Evolutionary conservation across 2,329 filamentous ascomycete genomes (phyloP).

Genomic region (Ceratocystis eucalypticola): DNA sequence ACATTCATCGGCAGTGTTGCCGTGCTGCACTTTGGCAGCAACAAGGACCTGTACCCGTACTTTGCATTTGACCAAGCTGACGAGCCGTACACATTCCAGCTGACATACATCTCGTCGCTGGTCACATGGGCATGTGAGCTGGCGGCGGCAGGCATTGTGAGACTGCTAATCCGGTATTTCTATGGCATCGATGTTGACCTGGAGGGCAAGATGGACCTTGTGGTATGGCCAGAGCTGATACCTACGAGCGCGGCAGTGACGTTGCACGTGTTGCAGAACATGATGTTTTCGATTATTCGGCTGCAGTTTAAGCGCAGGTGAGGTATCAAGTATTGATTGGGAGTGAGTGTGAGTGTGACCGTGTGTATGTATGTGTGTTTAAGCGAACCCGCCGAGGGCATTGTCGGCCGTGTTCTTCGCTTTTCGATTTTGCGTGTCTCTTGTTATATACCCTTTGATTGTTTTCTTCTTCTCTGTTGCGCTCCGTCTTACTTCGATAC

Average conservation of each 20-base stretch:
- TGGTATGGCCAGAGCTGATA: constrained; percentile 52
- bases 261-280: constrained; percentile 57
- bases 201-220: constrained; percentile 51
- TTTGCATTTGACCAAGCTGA: constrained; percentile 46
- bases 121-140: constrained; percentile 57
- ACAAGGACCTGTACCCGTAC: constrained; percentile 56
- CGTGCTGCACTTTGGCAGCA: constrained; percentile 52
- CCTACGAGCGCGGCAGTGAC: constrained; percentile 53
- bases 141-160: constrained; percentile 45
- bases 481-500: background rate
- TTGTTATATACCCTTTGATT: background rate
- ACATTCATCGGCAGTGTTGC: constrained; percentile 52
- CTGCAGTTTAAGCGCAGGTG: constrained; percentile 38
- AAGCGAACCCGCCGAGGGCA: background rate
- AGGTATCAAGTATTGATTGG: background rate
- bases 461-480: background rate
- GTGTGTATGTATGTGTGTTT: background rate
- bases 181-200: constrained; percentile 50
- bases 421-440: background rate
- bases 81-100: constrained; percentile 45
- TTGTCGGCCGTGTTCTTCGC: background rate
- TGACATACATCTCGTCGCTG: constrained; percentile 49
- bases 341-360: too few relatives aligned
- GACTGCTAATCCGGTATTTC: constrained; percentile 42
- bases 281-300: constrained; percentile 56